phyloP scores from a whole-genome alignment of 768 basidiomycete species.

The Tylopilus subfusipes region DNA sequence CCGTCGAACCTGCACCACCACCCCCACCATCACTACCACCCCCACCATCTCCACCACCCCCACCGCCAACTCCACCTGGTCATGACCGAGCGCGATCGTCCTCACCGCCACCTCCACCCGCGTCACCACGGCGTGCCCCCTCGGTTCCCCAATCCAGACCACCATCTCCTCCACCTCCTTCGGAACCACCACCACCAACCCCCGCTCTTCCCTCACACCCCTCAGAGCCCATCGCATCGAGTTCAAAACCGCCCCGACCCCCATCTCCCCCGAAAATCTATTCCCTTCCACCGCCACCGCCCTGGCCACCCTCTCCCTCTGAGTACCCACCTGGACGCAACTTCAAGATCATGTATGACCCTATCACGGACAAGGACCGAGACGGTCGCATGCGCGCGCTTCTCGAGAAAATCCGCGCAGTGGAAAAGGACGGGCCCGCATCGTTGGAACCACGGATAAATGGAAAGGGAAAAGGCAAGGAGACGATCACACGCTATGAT shows the following conservation, averaged over 20 bases:
- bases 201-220: slow-evolving; percentile 25
- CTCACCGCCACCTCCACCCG: slow-evolving; percentile 24
- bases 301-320: slow-evolving; percentile 54
- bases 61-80: slow-evolving; percentile 8
- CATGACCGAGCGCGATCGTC: slow-evolving; percentile 20
- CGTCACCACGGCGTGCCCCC: slow-evolving; percentile 23
- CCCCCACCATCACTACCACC: slow-evolving; percentile 9
- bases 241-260: slow-evolving; percentile 18
- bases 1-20: slow-evolving; percentile 14
- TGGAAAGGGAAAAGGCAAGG: slow-evolving; percentile 64
- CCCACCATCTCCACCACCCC: slow-evolving; percentile 13
- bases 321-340: slow-evolving; percentile 47
- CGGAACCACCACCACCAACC: slow-evolving; percentile 16
- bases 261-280: slow-evolving; percentile 30
- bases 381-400: slow-evolving; percentile 39
- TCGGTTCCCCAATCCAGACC: slow-evolving; percentile 28
- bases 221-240: slow-evolving; percentile 28
- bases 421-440: slow-evolving; percentile 28
- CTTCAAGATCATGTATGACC: slow-evolving; percentile 66
- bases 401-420: slow-evolving; percentile 39
- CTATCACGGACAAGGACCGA: slow-evolving; percentile 45
- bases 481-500: slow-evolving; percentile 48
- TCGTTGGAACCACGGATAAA: slow-evolving; percentile 42
- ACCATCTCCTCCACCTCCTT: slow-evolving; percentile 27
- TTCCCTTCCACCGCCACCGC: slow-evolving; percentile 42